phyloP scores from a whole-genome alignment of 805 yeast species.

The Tetrapisispora fleetii region DNA sequence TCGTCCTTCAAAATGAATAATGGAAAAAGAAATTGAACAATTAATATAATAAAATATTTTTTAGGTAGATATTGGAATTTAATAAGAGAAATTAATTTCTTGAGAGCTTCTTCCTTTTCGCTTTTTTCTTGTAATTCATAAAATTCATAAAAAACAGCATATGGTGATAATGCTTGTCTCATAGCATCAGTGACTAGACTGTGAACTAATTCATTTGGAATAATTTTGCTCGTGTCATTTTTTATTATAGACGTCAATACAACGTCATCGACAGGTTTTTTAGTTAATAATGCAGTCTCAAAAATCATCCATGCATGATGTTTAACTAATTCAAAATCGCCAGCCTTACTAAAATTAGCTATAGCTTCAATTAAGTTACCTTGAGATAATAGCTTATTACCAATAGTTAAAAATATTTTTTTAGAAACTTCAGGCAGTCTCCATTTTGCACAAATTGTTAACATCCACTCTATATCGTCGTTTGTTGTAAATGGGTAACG shows the following conservation, averaged over 20 bases:
- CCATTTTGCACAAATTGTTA: slow-evolving; percentile 61
- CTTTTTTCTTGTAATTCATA: slow-evolving; percentile 28
- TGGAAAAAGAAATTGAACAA: slow-evolving; percentile 23
- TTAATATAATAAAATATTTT: slow-evolving; percentile 19
- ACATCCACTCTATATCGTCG: slow-evolving; percentile 73
- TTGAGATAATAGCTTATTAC: slow-evolving; percentile 39
- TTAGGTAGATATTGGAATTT: slow-evolving; percentile 23
- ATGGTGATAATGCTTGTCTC: slow-evolving; percentile 62
- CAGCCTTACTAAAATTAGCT: slow-evolving; percentile 53
- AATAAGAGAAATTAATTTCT: slow-evolving; percentile 16
- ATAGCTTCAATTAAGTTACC: slow-evolving; percentile 56
- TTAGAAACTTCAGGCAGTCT: slow-evolving; percentile 49
- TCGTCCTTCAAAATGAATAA: slow-evolving; percentile 15
- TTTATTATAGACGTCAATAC: slow-evolving; percentile 42
- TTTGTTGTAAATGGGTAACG: slow-evolving; percentile 51
- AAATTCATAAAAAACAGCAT: slow-evolving; percentile 50
- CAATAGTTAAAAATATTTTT: slow-evolving; percentile 41
- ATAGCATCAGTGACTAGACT: slow-evolving; percentile 43
- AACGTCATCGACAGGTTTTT: slow-evolving; percentile 46
- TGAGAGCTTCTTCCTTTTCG: slow-evolving; percentile 17
- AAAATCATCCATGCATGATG: slow-evolving; percentile 50
- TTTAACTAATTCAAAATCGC: slow-evolving; percentile 42
- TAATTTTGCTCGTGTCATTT: slow-evolving; percentile 24
- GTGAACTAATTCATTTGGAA: slow-evolving; percentile 22
- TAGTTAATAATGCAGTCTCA: slow-evolving; percentile 46